These are phyloP conservation scores for Pisolithus microcarpus DNA, from an alignment of 768 basidiomycete species.

Conservation along the genomic window DNA sequence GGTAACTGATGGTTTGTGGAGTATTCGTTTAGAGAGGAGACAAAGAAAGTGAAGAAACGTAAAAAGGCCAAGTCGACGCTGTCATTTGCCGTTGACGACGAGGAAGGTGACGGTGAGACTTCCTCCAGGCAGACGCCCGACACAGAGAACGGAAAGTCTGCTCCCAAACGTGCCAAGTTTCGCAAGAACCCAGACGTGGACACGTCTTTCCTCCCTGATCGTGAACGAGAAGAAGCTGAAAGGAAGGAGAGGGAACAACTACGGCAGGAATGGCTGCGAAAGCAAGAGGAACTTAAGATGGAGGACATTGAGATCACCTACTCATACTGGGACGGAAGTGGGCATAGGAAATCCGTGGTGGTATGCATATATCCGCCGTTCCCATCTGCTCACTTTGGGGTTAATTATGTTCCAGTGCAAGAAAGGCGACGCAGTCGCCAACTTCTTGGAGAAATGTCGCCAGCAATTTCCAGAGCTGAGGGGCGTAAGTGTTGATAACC, in stretches of 20 bases:
- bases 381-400: not conserved
- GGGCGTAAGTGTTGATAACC: constrained; percentile 85
- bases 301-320: constrained; percentile 88
- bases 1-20: constrained; percentile 73
- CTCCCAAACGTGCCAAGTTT: constrained; percentile 67
- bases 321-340: constrained; percentile 98
- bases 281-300: constrained; percentile 59
- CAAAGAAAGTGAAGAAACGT: constrained; percentile 83
- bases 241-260: constrained; percentile 82
- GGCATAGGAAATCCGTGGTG: constrained; percentile 85
- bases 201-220: constrained; percentile 95
- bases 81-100: constrained; percentile 88
- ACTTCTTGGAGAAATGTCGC: constrained; percentile 89
- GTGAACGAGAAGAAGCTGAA: constrained; percentile 94
- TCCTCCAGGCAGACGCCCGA: constrained; percentile 34
- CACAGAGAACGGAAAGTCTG: constrained; percentile 37
- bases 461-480: constrained; percentile 89
- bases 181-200: constrained; percentile 96
- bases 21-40: constrained; percentile 81
- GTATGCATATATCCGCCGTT: constrained; percentile 33
- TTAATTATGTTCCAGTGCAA: constrained; percentile 60
- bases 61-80: constrained; percentile 89
- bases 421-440: constrained; percentile 86
- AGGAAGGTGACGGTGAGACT: constrained; percentile 43
- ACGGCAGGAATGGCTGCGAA: constrained; percentile 79